Evolutionary conservation across 1,139 yeast genomes (phyloP), one percentile per base, ranked within the genome.

Genomic region (Yamadazyma triangularis): DNA sequence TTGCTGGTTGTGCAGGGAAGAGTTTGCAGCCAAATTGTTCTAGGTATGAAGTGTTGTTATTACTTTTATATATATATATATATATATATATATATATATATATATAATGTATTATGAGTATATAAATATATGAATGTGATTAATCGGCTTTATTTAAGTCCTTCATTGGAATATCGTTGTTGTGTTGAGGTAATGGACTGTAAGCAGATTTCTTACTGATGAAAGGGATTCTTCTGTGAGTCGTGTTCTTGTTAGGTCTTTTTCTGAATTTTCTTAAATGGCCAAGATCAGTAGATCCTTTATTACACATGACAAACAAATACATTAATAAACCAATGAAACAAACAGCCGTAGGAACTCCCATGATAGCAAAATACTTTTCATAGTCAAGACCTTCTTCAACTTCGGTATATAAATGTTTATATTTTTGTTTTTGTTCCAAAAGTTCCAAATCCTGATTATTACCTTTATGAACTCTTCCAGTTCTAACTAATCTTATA

Each of bases 331-430:
- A 59, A 2, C 72, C 78, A 14, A 79, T 71, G 18, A 83, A 42
- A n/a, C 77, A 56, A 19, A 83, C 86, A 34, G 73, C 65, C 1
- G 85, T 72, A n/a, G 95, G 95, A 51, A 84, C 70, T 7, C 83
- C 64, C 60, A 77, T 59, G 47, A 84, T 64, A 27, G 77, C 73
- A 42, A 79, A 67, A 48, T 83, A 81, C 48, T 80, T 81, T 48
- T 80, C 83, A 39, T 77, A 76, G 41, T 77, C 79, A 35, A 72
- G 60, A 2, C 71, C 71, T 32, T 79, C 77, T 8, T 79, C 85
- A 12, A 66, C 51, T 33, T 73, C 77, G 41, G 72, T 74, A 39
- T 70, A 67, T 31, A 58, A 47, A 24, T 53, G 53, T 31, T 61
- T 43, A 32, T 50, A 44, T 25, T 50, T 54, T 34, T 53, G 55